Conservation (phyloP, 176 grass and related monocot species). For the Oryza glaberrima region DNA sequence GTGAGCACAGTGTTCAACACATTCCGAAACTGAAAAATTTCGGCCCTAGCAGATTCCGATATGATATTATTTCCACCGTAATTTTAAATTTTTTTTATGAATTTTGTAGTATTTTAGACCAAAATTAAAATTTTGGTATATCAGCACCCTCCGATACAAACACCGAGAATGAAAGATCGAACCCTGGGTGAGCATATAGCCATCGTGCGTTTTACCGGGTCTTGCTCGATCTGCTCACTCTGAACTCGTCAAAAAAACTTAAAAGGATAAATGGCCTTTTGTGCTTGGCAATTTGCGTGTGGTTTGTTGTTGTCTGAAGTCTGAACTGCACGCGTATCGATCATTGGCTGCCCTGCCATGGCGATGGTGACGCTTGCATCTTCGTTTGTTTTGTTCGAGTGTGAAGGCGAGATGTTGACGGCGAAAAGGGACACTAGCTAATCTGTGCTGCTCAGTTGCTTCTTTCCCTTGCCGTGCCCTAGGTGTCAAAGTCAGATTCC, state of each 20-base stretch:
- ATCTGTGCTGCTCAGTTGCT: not conserved
- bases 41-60: too few relatives aligned
- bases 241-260: conserved; percentile 47
- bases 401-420: conserved; percentile 16
- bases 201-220: conserved; percentile 38
- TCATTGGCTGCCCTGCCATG: not conserved
- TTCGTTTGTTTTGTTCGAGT: not conserved
- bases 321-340: not conserved
- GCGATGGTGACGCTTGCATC: not conserved
- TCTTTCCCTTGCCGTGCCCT: conserved; percentile 13
- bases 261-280: not conserved
- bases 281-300: not conserved
- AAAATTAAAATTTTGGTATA: too few relatives aligned
- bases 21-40: too few relatives aligned
- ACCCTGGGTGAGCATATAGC: not conserved
- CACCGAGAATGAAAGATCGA: too few relatives aligned
- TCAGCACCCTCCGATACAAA: too few relatives aligned
- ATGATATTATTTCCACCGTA: too few relatives aligned
- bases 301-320: not conserved
- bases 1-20: not conserved
- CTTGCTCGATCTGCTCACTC: not conserved
- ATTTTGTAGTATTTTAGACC: too few relatives aligned
- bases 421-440: not conserved
- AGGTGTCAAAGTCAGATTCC: not conserved
- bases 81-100: too few relatives aligned